Conservation (phyloP, 2,329 filamentous ascomycete species). For the Diaporthe batatas region DNA sequence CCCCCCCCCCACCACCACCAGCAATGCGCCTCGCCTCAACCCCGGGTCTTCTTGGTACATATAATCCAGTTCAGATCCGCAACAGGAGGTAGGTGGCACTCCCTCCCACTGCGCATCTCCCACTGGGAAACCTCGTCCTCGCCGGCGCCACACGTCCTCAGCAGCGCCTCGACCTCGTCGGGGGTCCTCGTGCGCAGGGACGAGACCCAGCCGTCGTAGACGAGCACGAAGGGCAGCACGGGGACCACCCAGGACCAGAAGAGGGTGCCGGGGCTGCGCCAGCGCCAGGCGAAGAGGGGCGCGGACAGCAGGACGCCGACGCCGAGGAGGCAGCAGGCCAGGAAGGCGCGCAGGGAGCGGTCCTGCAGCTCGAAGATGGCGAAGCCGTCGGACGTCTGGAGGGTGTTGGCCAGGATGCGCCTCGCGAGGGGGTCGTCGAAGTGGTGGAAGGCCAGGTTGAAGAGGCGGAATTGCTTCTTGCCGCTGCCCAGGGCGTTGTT, state of each 20-base stretch:
- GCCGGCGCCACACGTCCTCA: conserved; percentile 64
- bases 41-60: conserved; percentile 53
- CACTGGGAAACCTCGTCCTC: conserved; percentile 56
- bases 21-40: neutral
- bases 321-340: conserved; percentile 67
- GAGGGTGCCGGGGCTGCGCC: conserved; percentile 66
- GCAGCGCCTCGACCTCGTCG: conserved; percentile 72
- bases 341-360: conserved; percentile 66
- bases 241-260: conserved; percentile 77
- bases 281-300: conserved; percentile 66
- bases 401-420: conserved; percentile 72
- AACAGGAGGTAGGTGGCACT: conserved; percentile 63
- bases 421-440: conserved; percentile 75
- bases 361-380: conserved; percentile 83
- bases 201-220: conserved; percentile 78
- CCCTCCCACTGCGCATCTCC: conserved; percentile 62
- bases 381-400: conserved; percentile 75
- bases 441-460: conserved; percentile 83
- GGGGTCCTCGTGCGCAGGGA: conserved; percentile 76
- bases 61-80: conserved; percentile 67
- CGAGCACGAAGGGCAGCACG: conserved; percentile 74
- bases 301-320: conserved; percentile 64
- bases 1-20: neutral
- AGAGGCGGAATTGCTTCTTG: conserved; percentile 74
- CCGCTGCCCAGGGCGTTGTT: neutral